phyloP scores from a whole-genome alignment of 305 asterid genomes.

The Fraxinus albicans region DNA sequence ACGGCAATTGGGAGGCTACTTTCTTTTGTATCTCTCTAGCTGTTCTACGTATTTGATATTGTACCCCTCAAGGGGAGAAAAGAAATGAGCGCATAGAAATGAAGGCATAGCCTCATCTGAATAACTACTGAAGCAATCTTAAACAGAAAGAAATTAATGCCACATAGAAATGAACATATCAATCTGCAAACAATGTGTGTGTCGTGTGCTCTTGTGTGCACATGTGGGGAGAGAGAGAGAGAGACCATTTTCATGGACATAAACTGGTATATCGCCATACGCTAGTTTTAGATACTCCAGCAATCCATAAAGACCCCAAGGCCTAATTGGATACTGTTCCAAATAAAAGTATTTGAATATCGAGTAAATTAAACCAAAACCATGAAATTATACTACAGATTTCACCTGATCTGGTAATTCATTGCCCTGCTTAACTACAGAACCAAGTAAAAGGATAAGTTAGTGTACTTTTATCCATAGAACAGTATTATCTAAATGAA shows the following conservation, averaged over 20 bases:
- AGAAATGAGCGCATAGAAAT: background rate
- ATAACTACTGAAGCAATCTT: background rate
- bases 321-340: conserved; percentile 37
- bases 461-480: background rate
- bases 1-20: background rate
- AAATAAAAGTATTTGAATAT: background rate
- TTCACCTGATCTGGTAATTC: conserved; percentile 33
- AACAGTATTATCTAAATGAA: background rate
- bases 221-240: background rate
- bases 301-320: conserved; percentile 36
- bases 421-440: conserved; percentile 21
- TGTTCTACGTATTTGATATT: background rate
- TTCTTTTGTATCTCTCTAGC: background rate
- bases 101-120: background rate
- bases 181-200: background rate
- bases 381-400: background rate
- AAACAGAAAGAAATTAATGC: background rate
- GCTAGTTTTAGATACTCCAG: conserved; percentile 44
- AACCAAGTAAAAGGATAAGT: background rate
- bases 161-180: background rate
- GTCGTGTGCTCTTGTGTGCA: background rate
- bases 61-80: background rate
- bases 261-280: conserved; percentile 51
- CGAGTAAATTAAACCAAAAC: background rate
- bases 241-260: conserved; percentile 60